Base-by-base conservation (phyloP, 2,329 filamentous ascomycete genomes). In the Epichloe festucae region DNA sequence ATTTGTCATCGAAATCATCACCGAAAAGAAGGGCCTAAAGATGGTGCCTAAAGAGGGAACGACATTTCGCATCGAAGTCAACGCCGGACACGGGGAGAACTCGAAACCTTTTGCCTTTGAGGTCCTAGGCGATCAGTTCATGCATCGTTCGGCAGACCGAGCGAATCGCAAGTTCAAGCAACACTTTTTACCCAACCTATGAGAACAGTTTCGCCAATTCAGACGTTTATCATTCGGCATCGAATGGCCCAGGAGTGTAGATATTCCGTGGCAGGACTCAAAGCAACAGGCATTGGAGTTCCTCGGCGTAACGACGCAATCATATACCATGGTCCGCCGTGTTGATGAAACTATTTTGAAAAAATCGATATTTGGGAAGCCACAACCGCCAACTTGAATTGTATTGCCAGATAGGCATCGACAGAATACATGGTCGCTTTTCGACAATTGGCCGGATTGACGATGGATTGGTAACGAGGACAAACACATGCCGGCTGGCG, bases 91-190 rank as follows among this genome's bases (percentile, higher is more conserved):
- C 5, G 56, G 44, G 6, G 57, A 49, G 12, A 54, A 59, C 41
- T 57, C 61, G 48, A 61, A 38, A 17, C 48, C 50, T 3, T 73
- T 96, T 61, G 76, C 83, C 0, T 93, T 96, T 60, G 91, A 97
- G 65, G 73, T 97, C 2, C 78, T 91, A 56, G 93, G 93, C 3
- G 85, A 89, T 59, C 88, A 94, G 63, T 90, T 97, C 62, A 81
- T 89, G 73, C 81, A 84, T 57, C 77, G 89, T 11, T 83, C 91
- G 2, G 82, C 85, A 15, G 91, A 97, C 64, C 75, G 93, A 21
- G 88, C 89, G 47, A 95, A 86, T 60, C 89, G 82, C 70, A 97
- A 95, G 70, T 95, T 95, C 69, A 95, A 93, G 69, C 76, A 80
- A 63, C 89, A 91, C 64, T 89, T 87, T 61, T 73, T 89, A 10